phyloP scores from a whole-genome alignment of 139 green algal genomes.

The Volvox africanus region DNA sequence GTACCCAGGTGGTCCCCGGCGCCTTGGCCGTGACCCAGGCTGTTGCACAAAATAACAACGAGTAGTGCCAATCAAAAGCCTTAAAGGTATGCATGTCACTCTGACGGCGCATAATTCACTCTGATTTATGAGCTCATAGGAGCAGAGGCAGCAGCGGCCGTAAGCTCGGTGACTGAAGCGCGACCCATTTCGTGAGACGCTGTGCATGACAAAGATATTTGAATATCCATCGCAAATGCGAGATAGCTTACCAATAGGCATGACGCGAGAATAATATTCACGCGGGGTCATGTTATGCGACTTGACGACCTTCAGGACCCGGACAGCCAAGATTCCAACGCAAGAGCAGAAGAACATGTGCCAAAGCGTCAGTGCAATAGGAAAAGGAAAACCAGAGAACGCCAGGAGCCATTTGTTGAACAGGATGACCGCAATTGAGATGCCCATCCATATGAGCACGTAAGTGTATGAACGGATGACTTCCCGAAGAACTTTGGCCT shows the following conservation, averaged over 20 bases:
- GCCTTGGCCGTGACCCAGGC: too few relatives aligned
- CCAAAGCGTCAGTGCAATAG: slow-evolving; percentile 88
- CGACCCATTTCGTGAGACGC: too few relatives aligned
- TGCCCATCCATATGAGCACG: slow-evolving; percentile 85
- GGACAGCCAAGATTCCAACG: slow-evolving; percentile 77
- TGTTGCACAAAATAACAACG: too few relatives aligned
- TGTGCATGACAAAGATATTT: too few relatives aligned
- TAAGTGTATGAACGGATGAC: slow-evolving; percentile 76
- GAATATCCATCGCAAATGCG: slow-evolving; percentile 42
- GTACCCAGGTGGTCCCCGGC: too few relatives aligned
- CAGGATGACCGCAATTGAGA: slow-evolving; percentile 88
- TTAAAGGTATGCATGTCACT: too few relatives aligned
- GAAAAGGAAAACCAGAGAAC: slow-evolving; percentile 91
- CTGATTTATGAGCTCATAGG: too few relatives aligned
- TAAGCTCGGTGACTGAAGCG: too few relatives aligned
- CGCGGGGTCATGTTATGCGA: slow-evolving; percentile 78
- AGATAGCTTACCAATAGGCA: slow-evolving; percentile 74
- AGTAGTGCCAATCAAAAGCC: too few relatives aligned
- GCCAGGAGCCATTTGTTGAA: slow-evolving; percentile 96
- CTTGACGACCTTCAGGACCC: slow-evolving; percentile 76
- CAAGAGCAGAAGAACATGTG: slow-evolving; percentile 93
- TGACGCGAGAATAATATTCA: slow-evolving; percentile 79
- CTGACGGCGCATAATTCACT: too few relatives aligned
- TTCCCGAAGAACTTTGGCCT: slow-evolving; percentile 61
- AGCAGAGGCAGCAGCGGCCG: too few relatives aligned